Percentiles rank a stretch among this genome's conserved stretches.
These are phyloP conservation scores for Bruguiera parviflora DNA, from an alignment of 345 rosid species.

Conservation along the genomic window DNA sequence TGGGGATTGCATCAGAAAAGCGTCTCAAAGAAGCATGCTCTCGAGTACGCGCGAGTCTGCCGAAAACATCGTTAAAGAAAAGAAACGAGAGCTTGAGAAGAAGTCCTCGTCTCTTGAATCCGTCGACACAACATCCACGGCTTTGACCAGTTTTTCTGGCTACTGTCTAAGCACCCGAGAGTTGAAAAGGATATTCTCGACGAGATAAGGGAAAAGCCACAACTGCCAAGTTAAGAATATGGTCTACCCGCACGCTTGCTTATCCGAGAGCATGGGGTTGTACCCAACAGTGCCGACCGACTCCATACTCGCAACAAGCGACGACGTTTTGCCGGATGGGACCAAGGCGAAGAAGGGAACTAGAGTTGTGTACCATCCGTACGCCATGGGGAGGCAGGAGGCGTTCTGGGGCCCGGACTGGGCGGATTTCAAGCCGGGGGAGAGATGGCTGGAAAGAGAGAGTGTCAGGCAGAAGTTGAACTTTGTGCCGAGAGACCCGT, in stretches of 20 bases:
- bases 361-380: slow-evolving; percentile 37
- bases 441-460: slow-evolving; percentile 31
- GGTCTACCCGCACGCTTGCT: slow-evolving; percentile 32
- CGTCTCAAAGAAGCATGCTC: slow-evolving; percentile 33
- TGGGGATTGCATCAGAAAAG: slow-evolving; percentile 49
- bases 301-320: slow-evolving; percentile 27
- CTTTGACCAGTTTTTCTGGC: slow-evolving; percentile 70
- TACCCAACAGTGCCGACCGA: slow-evolving; percentile 55
- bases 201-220: slow-evolving; percentile 32
- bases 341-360: slow-evolving; percentile 40
- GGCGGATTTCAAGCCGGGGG: slow-evolving; percentile 24
- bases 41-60: slow-evolving; percentile 46
- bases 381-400: slow-evolving; percentile 30
- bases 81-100: slow-evolving; percentile 29
- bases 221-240: slow-evolving; percentile 27
- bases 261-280: slow-evolving; percentile 51
- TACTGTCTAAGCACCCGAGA: slow-evolving; percentile 39
- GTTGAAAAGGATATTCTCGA: slow-evolving; percentile 33
- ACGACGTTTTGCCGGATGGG: slow-evolving; percentile 42
- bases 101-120: slow-evolving; percentile 13
- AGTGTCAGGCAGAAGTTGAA: slow-evolving; percentile 18
- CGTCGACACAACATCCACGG: slow-evolving; percentile 62
- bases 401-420: slow-evolving; percentile 24
- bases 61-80: slow-evolving; percentile 38
- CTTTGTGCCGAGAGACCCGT: slow-evolving; percentile 27